A percentile compares a stretch with the other conserved stretches of the same genome.
Evolutionary conservation across 2,329 filamentous ascomycete species (phyloP).

Genomic region (Magnaporthiopsis incrustans): DNA sequence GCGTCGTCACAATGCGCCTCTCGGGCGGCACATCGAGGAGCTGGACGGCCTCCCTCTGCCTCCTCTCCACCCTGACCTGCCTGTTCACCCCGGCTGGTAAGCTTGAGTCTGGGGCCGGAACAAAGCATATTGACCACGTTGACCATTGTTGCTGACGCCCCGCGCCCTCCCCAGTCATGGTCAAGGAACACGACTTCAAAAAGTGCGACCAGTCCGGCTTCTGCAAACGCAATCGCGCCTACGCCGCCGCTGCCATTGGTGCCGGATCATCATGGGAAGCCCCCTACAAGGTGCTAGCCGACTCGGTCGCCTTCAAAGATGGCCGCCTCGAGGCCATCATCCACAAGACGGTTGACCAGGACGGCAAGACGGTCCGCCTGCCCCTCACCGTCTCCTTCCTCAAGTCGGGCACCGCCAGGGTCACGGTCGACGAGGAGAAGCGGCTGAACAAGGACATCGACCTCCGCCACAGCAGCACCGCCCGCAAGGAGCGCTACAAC

Average conservation of each 20-base stretch:
- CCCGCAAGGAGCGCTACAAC: conserved; percentile 88
- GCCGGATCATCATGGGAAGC: conserved; percentile 63
- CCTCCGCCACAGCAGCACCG: conserved; percentile 74
- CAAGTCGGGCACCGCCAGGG: conserved; percentile 77
- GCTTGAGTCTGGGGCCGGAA: conserved; percentile 15
- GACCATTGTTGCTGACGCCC: neutral
- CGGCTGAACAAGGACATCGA: conserved; percentile 83
- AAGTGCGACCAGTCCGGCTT: conserved; percentile 94
- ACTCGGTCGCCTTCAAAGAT: conserved; percentile 67
- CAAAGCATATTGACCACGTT: neutral
- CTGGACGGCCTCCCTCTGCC: conserved; percentile 58
- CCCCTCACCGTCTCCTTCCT: conserved; percentile 84
- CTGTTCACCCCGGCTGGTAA: conserved; percentile 58
- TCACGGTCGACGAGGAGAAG: conserved; percentile 87
- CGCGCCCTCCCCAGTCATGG: conserved; percentile 49
- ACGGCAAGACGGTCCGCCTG: conserved; percentile 63
- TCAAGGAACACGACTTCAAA: conserved; percentile 97
- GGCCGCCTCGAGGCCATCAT: conserved; percentile 74
- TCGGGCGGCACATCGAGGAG: conserved; percentile 42
- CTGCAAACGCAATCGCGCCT: conserved; percentile 88
- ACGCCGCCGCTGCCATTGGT: conserved; percentile 67
- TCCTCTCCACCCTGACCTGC: conserved; percentile 50
- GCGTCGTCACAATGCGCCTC: conserved; percentile 36
- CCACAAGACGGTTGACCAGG: conserved; percentile 65
- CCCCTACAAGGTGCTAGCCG: conserved; percentile 69